A percentile compares a stretch with the other conserved stretches of the same genome.
These are phyloP conservation scores for Alnus glutinosa DNA, from an alignment of 306 rosid genomes.

Conservation along the genomic window DNA sequence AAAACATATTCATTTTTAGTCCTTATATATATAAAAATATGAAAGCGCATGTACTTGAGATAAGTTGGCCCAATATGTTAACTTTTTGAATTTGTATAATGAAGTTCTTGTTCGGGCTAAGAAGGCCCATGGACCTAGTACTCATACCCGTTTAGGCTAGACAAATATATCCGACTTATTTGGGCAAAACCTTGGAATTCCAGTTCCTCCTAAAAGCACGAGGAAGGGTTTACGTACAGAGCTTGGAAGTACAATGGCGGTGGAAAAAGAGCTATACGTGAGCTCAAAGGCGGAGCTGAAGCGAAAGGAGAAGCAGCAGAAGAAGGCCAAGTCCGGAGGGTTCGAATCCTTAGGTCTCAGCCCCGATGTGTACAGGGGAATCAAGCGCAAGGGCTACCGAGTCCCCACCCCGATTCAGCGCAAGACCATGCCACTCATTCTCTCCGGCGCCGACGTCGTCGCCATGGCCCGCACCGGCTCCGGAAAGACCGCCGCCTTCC, in stretches of 20 bases:
- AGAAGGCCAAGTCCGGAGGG: conserved; percentile 79
- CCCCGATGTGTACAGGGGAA: conserved; percentile 59
- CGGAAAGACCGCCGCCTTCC: conserved; percentile 94
- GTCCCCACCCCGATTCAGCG: conserved; percentile 97
- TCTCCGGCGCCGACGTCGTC: conserved; percentile 79
- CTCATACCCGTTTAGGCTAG: no score
- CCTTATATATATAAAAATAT: no score
- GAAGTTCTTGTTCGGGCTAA: no score
- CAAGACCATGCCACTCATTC: conserved; percentile 89
- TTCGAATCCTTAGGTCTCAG: conserved; percentile 76
- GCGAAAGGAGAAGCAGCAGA: conserved; percentile 46
- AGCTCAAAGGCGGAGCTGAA: conserved; percentile 56
- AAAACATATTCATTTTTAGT: no score
- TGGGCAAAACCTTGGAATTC: no score
- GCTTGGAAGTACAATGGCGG: conserved; percentile 5
- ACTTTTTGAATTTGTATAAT: no score
- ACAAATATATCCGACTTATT: no score
- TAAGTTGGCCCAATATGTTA: no score
- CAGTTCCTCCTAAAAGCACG: background rate
- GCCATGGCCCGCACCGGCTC: conserved; percentile 99
- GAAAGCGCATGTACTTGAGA: no score
- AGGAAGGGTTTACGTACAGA: background rate
- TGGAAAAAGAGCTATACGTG: conserved; percentile 7
- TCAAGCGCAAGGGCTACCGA: conserved; percentile 81
- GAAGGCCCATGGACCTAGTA: no score